Conservation (phyloP, 2,329 filamentous ascomycete genomes). For the Ceratocystis destructans region DNA sequence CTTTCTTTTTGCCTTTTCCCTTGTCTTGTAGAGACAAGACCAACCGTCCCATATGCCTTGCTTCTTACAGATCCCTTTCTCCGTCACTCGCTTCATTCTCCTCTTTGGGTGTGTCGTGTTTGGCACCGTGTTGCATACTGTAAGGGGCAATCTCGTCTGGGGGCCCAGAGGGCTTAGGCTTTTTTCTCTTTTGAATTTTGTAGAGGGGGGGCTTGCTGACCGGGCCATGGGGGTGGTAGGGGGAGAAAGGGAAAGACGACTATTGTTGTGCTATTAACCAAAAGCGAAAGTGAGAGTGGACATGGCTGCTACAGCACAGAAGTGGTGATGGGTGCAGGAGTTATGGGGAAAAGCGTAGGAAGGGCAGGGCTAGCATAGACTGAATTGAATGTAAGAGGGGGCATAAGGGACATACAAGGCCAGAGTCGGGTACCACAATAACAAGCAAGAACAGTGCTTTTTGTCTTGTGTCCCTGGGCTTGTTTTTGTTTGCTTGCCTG, state of each 20-base stretch:
- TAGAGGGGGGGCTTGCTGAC: neutral
- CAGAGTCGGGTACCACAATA: neutral
- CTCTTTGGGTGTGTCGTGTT: neutral
- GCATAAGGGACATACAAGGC: neutral
- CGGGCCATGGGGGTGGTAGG: neutral
- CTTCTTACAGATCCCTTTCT: slow-evolving; percentile 1
- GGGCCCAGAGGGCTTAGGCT: neutral
- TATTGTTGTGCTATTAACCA: neutral
- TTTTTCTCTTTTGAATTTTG: neutral
- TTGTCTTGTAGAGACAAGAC: neutral
- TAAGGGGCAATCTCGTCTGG: slow-evolving; percentile 7
- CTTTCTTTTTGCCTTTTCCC: slow-evolving; percentile 4
- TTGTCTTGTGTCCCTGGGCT: neutral
- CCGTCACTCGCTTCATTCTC: neutral
- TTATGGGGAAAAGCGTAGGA: neutral
- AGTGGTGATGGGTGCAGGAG: neutral
- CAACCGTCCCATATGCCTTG: slow-evolving; percentile 6
- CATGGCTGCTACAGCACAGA: slow-evolving; percentile 3
- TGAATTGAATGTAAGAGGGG: neutral
- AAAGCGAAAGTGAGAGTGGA: slow-evolving; percentile 7
- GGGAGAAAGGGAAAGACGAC: neutral
- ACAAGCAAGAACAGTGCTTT: slow-evolving; percentile 6
- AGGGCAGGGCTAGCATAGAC: neutral
- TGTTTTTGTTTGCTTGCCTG: neutral
- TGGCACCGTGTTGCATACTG: neutral